Percentiles rank a stretch among this genome's conserved stretches.
phyloP scores from a whole-genome alignment of 2,329 filamentous ascomycete species.

The Sclerotinia nivalis region DNA sequence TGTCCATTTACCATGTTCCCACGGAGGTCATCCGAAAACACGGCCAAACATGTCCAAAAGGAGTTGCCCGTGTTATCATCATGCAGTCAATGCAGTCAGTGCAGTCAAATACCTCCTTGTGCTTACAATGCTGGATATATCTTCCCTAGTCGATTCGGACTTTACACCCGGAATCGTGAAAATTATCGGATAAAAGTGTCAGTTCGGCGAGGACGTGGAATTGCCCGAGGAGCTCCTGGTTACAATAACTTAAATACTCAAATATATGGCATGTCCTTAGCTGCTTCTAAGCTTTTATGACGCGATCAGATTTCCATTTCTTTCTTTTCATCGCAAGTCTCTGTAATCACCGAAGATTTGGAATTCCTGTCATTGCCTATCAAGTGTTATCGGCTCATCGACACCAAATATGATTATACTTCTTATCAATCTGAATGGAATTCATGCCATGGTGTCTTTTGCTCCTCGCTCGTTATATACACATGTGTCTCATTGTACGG shows the following conservation, averaged over 20 bases:
- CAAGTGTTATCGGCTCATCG: constrained; percentile 36
- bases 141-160: constrained; percentile 4
- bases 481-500: constrained; percentile 49
- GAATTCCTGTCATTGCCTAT: constrained; percentile 19
- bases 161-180: neutral
- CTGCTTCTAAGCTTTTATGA: constrained; percentile 7
- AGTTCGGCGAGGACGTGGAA: neutral
- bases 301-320: neutral
- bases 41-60: constrained; percentile 8
- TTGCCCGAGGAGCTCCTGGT: neutral
- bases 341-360: neutral
- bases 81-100: neutral
- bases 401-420: constrained; percentile 44
- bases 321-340: constrained; percentile 5
- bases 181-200: neutral
- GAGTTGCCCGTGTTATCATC: constrained; percentile 14
- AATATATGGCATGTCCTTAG: neutral
- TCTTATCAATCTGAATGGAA: constrained; percentile 52
- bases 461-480: constrained; percentile 46
- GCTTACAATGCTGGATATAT: constrained; percentile 6
- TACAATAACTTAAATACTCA: neutral
- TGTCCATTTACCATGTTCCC: neutral
- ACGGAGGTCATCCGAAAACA: neutral
- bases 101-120: constrained; percentile 5
- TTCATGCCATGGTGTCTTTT: constrained; percentile 50